Evolutionary conservation across 73 alveolate species (phyloP), one percentile per base, ranked within the genome.

Genomic region (Symbiodinium pilosum): DNA sequence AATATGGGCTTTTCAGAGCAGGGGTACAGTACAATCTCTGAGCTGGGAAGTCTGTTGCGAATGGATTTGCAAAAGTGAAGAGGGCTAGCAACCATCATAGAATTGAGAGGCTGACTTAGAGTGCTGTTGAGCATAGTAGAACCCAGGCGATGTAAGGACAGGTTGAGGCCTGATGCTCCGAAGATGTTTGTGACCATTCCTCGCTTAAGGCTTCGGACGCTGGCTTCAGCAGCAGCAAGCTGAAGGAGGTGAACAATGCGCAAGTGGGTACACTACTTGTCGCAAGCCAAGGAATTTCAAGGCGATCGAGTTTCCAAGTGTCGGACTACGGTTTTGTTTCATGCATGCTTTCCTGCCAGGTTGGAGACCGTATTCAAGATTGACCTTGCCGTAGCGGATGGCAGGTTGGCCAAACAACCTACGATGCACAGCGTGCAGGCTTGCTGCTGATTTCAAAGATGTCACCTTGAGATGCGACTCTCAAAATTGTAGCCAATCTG

Each of bases 341-440:
- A 64, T 26, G 0, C 81, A n/a, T 64, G 41, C 68, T 36, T 21
- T 28, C 64, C 36, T 24, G 69, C 51, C 32, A 89, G 87, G 87
- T 89, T 54, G 3, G 95, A 89, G 51, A 77, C 40, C 28, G 87
- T 89, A 0, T 89, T 89, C 34, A 16, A 69, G 54, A 59, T 68
- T 56, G 95, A 89, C 41, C 95, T 89, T 40, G 28, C 69, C 28
- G 73, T 59, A 59, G n/a, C n/a, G n/a, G 87, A 64, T 39, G 95
- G 73, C 44, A 43, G 86, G 75, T 64, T 89, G 87, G 43, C 41
- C 47, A 39, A 43, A 28, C 59, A 59, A 18, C 86, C 95, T 36
- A 64, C 75, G 87, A 68, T 89, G 75, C 43, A 89, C 95, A 89
- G 95, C 73, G 38, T 89, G 52, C 95, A 89, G 93, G 93, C 93